Base-by-base conservation (phyloP, 179 eudicot genomes). In the Corrigiola litoralis region DNA sequence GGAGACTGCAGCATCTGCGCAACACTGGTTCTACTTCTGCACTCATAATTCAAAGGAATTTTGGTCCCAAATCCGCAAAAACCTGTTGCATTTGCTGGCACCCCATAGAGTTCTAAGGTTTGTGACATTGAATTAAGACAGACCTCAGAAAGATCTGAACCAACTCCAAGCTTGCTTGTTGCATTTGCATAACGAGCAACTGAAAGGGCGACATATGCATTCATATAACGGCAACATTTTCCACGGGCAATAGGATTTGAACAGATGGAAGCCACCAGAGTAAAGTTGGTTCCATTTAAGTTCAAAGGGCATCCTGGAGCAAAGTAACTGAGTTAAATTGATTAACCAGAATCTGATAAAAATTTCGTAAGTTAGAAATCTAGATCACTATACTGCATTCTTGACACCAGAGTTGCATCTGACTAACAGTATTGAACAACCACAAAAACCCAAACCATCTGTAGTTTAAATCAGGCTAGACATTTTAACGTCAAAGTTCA, bases 201-300 rank as follows among this genome's bases (percentile, higher is more conserved):
- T 37, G 95, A 86, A 52, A 94, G 75, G 47, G 97, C 97, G 40
- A 90, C 65, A 54, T 80, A 60, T 67, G 97, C 88, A 68, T 94
- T 90, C 31, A 94, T 83, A 74, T 90, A 86, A 7, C 99, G 96
- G 75, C 99, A 94, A 65, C 99, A 94, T 55, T 81, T 90, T 32
- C 78, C 94, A 63, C 94, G 85, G 6, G 75, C 82, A 63, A 64
- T 76, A 20, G 75, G 79, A 28, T 74, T 79, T 54, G 97, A 86
- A 72, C 99, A 94, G 18, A 85, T 48, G 25, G 89, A 77, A 63
- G 99, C 85, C 54, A 85, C 84, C 14, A 84, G 71, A 5, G 91
- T 84, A 61, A 86, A 79, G 72, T 94, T 94, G 42, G 88, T 72
- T 56, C 84, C 81, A 31, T 77, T 83, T 66, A 94, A 72, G 72